Percentiles rank a stretch among this genome's conserved stretches.
Conservation (phyloP, 148 eudicot genomes). For the Chenopodium suecicum region DNA sequence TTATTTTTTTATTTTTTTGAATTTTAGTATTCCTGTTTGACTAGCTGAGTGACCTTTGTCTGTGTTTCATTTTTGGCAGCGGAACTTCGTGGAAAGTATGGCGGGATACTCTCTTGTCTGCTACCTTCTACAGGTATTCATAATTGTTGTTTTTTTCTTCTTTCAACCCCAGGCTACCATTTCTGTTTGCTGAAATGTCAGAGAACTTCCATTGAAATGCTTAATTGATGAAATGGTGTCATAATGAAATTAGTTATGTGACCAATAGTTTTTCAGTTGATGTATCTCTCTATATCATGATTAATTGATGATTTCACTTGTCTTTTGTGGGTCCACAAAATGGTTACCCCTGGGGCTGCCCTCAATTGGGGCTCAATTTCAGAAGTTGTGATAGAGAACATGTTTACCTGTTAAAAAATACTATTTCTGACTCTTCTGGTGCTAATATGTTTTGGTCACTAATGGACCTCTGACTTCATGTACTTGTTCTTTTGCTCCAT, state of each 20-base stretch:
- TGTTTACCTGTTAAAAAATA: background rate
- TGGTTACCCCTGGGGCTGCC: background rate
- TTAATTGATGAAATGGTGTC: background rate
- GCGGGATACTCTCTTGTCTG: constrained; percentile 98
- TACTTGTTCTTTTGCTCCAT: constrained; percentile 10
- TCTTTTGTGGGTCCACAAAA: background rate
- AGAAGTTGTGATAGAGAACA: background rate
- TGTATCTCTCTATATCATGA: background rate
- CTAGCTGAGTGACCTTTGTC: background rate
- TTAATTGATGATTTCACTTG: background rate
- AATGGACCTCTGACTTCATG: background rate
- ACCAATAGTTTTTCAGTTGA: background rate
- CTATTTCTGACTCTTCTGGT: background rate
- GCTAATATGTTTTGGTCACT: background rate
- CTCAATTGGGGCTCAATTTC: background rate
- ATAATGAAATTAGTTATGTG: background rate
- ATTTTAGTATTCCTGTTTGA: background rate
- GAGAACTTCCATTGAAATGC: background rate
- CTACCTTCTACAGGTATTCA: constrained; percentile 88
- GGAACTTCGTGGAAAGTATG: constrained; percentile 99
- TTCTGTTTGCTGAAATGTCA: background rate
- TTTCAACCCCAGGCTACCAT: background rate
- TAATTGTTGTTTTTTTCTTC: constrained; percentile 1
- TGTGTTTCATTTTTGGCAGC: constrained; percentile 52
- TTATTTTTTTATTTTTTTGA: no score